Evolutionary conservation across 2,329 filamentous ascomycete genomes (phyloP), one percentile per base, ranked within the genome.

Genomic region (Cercospora sojina): DNA sequence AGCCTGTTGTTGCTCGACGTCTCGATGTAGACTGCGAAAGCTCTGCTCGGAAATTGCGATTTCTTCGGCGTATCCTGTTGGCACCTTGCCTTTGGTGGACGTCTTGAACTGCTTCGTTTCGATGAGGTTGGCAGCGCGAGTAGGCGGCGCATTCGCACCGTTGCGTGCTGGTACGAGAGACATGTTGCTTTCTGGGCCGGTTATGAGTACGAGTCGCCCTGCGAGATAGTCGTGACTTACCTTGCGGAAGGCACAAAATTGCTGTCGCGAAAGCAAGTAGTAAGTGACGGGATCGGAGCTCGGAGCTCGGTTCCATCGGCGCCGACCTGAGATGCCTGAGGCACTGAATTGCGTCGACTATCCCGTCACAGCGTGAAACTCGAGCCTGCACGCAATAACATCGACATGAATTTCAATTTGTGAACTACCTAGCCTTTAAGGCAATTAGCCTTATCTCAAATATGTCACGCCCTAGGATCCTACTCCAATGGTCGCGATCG

Each of bases 11-110:
- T 83, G 83, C 73, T 89, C 85, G 67, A 95, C 86, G 1, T 92
- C 93, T 65, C 92, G 90, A 77, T 97, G 93, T 70, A 95, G 93
- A 74, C 87, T 87, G 72, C 92, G 88, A 77, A 99, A 99, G 0
- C 91, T 93, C 70, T 94, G 88, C 75, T 98, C 95, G 78, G 92
- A 96, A 70, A 99, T 88, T 72, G 87, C 91, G 0, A 91, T 93
- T 79, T 99, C 94, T 72, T 95, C 87, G 1, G 95, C 95, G 74
- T 87, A 90, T 10, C 95, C 95, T 0, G 95, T 97, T 2, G 83
- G 82, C 10, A 84, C 81, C 66, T 78, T 79, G 64, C 82, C 82
- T 69, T 77, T 78, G 31, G 78, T 79, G 12, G 76, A 77, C 1
- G 77, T 79, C 64, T 74, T 73, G 57, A 71, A 71, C 55, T 71